A percentile compares a stretch with the other conserved stretches of the same genome.
Evolutionary conservation across 208 protist species (phyloP).

Genomic region (Leishmania amazonensis): DNA sequence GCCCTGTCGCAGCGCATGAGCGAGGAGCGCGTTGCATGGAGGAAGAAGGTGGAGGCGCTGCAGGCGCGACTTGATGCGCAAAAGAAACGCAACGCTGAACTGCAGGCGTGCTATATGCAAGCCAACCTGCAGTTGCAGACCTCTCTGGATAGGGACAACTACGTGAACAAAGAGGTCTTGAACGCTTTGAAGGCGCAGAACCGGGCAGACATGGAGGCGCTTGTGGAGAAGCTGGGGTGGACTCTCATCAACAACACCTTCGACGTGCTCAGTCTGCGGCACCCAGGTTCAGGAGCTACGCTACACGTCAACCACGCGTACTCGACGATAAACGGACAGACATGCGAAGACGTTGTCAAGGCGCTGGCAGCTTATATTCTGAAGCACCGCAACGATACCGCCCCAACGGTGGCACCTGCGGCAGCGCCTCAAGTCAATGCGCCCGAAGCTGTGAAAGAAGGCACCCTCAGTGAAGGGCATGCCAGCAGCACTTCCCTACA

Average conservation of each 20-base stretch:
- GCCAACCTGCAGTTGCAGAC: conserved; percentile 21
- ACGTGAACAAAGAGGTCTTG: conserved; percentile 18
- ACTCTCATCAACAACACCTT: conserved; percentile 24
- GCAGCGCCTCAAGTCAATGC: no score
- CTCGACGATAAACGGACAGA: conserved; percentile 25
- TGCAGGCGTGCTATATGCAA: conserved; percentile 25
- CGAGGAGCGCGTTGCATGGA: conserved; percentile 14
- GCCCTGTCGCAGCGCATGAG: conserved; percentile 6
- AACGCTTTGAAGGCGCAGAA: conserved; percentile 22
- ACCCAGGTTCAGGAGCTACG: conserved; percentile 19
- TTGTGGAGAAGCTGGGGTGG: conserved; percentile 28
- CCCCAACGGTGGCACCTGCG: background rate
- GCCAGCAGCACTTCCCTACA: background rate
- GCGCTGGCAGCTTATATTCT: conserved; percentile 30
- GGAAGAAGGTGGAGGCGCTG: conserved; percentile 3
- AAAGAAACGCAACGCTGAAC: conserved; percentile 1
- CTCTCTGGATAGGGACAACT: conserved; percentile 20
- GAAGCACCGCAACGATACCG: background rate
- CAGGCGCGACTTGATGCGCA: conserved; percentile 6
- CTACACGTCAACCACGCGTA: conserved; percentile 31
- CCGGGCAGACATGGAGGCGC: conserved; percentile 4
- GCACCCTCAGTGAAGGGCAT: background rate
- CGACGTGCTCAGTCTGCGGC: conserved; percentile 30
- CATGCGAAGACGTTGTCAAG: conserved; percentile 22
- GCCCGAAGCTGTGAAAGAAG: background rate